Conservation (phyloP, 2,329 filamentous ascomycete species). For the Coniochaeta sp. region DNA sequence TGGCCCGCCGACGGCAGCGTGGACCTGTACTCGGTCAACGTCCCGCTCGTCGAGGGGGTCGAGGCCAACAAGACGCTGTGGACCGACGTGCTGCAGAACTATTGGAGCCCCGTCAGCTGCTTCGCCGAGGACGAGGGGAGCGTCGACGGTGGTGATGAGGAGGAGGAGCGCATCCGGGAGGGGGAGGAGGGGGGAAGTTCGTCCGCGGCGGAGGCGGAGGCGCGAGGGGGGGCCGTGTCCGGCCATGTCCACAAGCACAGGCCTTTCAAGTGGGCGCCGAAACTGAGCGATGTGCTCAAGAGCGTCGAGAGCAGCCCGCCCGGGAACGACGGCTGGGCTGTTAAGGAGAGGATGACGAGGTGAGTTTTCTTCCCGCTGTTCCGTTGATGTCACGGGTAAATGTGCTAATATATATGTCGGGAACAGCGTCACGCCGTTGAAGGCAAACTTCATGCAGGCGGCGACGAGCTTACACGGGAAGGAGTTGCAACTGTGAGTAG, state of each 20-base stretch:
- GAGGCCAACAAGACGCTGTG: slow-evolving; percentile 68
- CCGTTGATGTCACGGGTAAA: background rate
- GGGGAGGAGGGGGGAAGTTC: slow-evolving; percentile 38
- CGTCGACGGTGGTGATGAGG: slow-evolving; percentile 57
- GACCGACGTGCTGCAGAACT: slow-evolving; percentile 83
- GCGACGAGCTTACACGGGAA: slow-evolving; percentile 52
- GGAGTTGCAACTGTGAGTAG: slow-evolving; percentile 75
- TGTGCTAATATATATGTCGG: slow-evolving; percentile 3
- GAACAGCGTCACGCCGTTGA: slow-evolving; percentile 77
- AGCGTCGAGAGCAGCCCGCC: slow-evolving; percentile 73
- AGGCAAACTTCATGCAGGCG: slow-evolving; percentile 86
- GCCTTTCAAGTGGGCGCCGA: slow-evolving; percentile 92
- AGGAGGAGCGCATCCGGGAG: slow-evolving; percentile 68
- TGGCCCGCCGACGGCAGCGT: slow-evolving; percentile 61
- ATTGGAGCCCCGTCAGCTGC: slow-evolving; percentile 78
- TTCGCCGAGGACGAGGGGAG: slow-evolving; percentile 73
- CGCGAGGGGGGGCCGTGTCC: slow-evolving; percentile 23
- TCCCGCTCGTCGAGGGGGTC: slow-evolving; percentile 74
- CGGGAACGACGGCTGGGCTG: slow-evolving; percentile 89
- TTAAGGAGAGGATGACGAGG: slow-evolving; percentile 83
- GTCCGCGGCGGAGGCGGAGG: slow-evolving; percentile 17
- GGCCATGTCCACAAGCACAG: slow-evolving; percentile 58
- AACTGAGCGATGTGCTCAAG: slow-evolving; percentile 78
- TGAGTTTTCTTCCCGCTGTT: slow-evolving; percentile 28
- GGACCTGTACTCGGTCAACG: slow-evolving; percentile 87